Evolutionary conservation across 305 asterid species (phyloP), one percentile per base, ranked within the genome.

Genomic region (Fraxinus xanthoxyloides): DNA sequence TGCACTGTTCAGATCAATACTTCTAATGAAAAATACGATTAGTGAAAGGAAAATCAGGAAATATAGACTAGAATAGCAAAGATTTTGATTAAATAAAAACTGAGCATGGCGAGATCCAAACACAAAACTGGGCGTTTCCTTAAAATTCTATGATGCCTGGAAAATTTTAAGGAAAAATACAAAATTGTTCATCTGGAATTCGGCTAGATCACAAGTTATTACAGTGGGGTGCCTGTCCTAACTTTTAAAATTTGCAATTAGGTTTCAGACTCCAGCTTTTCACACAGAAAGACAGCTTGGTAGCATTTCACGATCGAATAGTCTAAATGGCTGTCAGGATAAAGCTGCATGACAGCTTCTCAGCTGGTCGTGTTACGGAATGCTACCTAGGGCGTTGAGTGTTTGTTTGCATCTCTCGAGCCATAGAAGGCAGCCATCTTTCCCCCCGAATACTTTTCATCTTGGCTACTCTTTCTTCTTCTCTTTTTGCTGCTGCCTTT

Each of bases 371-470:
- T 15, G 38, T 65, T 74, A n/a, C 30, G 40, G 85, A 24, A 54
- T 24, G 78, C 61, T 15, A 79, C 3, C 51, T 48, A 3, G 12
- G 31, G 75, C 80, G 40, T 77, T 65, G 80, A 65, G 38, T 24
- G 4, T 51, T 85, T 34, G 34, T 36, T 26, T 43, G 84, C 88
- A 85, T 91, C 26, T 88, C 86, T 86, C 85, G 89, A 75, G 92
- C 91, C 78, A 95, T 79, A 84, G 89, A 89, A 82, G 95, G 97
- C 82, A 94, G 94, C 99, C 98, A 94, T 85, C 95, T 90, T 84
- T 93, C 97, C 70, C 99, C 98, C 82, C 98, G 84, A 23, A 89
- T 81, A 88, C 35, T 89, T 86, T 91, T 95, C 87, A 93, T 86
- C 84, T 80, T 90, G 5, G 92, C 89, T 3, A 95, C 92, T 17